Base-by-base conservation (phyloP, 345 rosid species). In the Populus deltoides region DNA sequence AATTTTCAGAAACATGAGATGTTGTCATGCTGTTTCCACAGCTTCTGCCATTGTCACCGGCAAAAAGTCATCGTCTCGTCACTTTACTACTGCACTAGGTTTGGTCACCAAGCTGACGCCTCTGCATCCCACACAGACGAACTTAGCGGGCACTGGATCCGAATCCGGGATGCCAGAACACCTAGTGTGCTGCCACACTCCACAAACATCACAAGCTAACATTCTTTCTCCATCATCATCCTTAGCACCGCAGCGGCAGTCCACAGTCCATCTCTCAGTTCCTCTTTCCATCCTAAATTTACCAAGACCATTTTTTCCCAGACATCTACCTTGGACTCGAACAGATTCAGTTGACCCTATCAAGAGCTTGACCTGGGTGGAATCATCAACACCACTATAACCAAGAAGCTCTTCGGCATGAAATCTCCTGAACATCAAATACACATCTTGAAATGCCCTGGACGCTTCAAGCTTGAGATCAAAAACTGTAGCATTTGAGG, bases 201-300 rank as follows among this genome's bases (percentile, higher is more conserved):
- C 86, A 70, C 95, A 91, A 18, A 79, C 82, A 72, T 91, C 95
- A 41, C 93, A 91, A 3, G 95, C 93, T 53, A 91, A 27, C 95
- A 91, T 91, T 73, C 93, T 85, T 77, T 91, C 95, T 8, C 95
- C 95, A 53, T 91, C 95, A 43, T 91, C 95, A 22, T 91, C 93
- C 80, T 85, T 90, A 2, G 93, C 92, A 43, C 95, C 95, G 3
- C 95, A 91, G 16, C 47, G 76, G 84, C 95, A 91, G 45, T 85
- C 90, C 82, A 91, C 89, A 0, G 86, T 90, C 95, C 95, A 91
- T 61, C 88, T 86, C 66, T 91, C 93, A 0, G 84, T 75, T 47
- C 95, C 95, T 65, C 93, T 88, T 82, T 91, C 95, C 93, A 88
- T 78, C 80, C 86, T 80, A 73, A 80, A 91, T 71, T 83, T 83